Percentiles rank a stretch among this genome's conserved stretches.
Evolutionary conservation across 352 stramenopile genomes (phyloP).

Genomic region (Globisporangium recalcitrans): DNA sequence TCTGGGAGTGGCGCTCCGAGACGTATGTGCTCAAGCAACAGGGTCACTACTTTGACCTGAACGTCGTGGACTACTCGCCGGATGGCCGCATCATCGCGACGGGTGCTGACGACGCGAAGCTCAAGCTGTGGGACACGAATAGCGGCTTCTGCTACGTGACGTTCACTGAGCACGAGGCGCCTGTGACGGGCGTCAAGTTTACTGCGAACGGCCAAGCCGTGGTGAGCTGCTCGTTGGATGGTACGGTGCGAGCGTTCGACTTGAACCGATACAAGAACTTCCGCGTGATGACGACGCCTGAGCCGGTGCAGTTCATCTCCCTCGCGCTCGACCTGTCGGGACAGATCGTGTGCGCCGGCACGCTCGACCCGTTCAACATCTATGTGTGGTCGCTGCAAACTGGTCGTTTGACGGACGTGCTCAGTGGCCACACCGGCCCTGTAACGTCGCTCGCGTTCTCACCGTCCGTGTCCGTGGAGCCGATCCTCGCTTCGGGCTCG

Average conservation of each 20-base stretch:
- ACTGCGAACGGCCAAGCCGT: slow-evolving; percentile 89
- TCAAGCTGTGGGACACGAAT: slow-evolving; percentile 98
- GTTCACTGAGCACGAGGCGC: slow-evolving; percentile 95
- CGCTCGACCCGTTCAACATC: slow-evolving; percentile 95
- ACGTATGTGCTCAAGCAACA: slow-evolving; percentile 99
- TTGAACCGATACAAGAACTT: slow-evolving; percentile 99
- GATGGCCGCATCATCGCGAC: slow-evolving; percentile 96
- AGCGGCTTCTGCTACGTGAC: slow-evolving; percentile 99
- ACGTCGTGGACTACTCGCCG: slow-evolving; percentile 95
- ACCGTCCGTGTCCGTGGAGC: slow-evolving; percentile 68
- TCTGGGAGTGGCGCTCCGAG: slow-evolving; percentile 99
- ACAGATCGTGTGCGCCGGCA: slow-evolving; percentile 94
- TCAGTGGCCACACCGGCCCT: slow-evolving; percentile 96
- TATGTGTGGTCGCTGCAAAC: slow-evolving; percentile 98
- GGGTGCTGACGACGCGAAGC: slow-evolving; percentile 97
- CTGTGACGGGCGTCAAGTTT: slow-evolving; percentile 96
- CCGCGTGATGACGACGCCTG: slow-evolving; percentile 95
- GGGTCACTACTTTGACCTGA: slow-evolving; percentile 98
- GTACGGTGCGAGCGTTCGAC: slow-evolving; percentile 98
- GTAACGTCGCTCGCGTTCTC: slow-evolving; percentile 93
- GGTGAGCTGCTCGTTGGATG: slow-evolving; percentile 96
- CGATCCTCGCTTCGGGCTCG: slow-evolving; percentile 92
- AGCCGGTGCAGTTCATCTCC: slow-evolving; percentile 96
- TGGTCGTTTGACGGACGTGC: slow-evolving; percentile 95
- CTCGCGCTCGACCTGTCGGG: slow-evolving; percentile 96